A percentile compares a stretch with the other conserved stretches of the same genome.
Evolutionary conservation across 768 basidiomycete genomes (phyloP).

Genomic region (Pulveroboletus sp.): DNA sequence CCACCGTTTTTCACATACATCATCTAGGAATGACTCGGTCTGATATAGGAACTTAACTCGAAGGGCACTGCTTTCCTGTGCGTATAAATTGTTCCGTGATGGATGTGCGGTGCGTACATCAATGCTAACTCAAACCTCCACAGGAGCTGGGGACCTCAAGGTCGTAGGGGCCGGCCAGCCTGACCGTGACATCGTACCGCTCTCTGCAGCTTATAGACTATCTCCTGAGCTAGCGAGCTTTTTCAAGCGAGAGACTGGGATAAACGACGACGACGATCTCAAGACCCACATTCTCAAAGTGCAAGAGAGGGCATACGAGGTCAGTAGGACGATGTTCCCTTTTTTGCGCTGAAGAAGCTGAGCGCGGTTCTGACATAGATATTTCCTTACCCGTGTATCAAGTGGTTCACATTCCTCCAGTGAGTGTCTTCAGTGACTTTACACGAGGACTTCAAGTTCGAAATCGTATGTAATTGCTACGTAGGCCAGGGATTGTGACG

Average conservation of each 20-base stretch:
- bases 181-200: background rate
- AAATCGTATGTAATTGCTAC: background rate
- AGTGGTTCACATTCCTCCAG: constrained; percentile 23
- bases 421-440: background rate
- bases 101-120: background rate
- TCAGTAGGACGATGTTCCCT: constrained; percentile 1
- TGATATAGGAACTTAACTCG: no score
- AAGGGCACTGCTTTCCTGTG: background rate
- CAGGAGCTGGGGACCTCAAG: background rate
- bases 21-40: background rate
- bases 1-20: background rate
- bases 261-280: constrained; percentile 25
- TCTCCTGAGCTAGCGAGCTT: constrained; percentile 21
- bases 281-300: constrained; percentile 31
- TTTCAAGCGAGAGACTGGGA: constrained; percentile 28
- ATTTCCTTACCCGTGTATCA: constrained; percentile 31
- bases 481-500: constrained; percentile 11
- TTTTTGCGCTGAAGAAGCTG: background rate
- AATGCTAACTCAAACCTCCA: background rate
- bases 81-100: background rate
- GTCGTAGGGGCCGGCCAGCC: background rate
- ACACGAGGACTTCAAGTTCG: no score
- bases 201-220: background rate
- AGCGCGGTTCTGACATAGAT: constrained; percentile 8
- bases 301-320: constrained; percentile 31